phyloP scores from a whole-genome alignment of 2,329 filamentous ascomycete species.

The Fusarium sp. region DNA sequence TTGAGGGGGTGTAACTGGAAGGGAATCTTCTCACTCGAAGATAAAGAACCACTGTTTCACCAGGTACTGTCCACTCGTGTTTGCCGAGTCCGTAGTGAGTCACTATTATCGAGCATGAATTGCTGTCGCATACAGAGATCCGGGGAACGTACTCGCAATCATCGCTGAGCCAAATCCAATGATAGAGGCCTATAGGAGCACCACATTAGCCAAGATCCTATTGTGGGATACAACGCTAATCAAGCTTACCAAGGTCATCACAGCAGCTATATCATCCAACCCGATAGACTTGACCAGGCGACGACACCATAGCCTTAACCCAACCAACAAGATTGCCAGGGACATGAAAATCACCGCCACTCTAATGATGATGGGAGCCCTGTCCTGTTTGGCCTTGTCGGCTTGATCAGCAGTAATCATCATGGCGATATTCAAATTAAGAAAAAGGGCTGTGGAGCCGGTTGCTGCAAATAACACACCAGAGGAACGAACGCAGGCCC shows the following conservation, averaged over 20 bases:
- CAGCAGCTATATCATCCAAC: slow-evolving; percentile 19
- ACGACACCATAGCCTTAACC: slow-evolving; percentile 32
- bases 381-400: background rate
- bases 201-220: background rate
- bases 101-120: slow-evolving; percentile 28
- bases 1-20: rapidly evolving
- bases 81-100: slow-evolving; percentile 36
- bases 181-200: background rate
- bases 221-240: rapidly evolving
- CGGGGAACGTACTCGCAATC: slow-evolving; percentile 18
- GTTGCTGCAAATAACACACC: background rate
- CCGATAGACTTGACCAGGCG: slow-evolving; percentile 10
- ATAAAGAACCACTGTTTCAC: background rate
- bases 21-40: background rate
- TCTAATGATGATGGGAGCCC: background rate
- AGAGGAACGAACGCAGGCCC: background rate
- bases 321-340: slow-evolving; percentile 21
- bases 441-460: background rate
- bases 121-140: rapidly evolving
- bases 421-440: background rate
- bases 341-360: slow-evolving; percentile 14
- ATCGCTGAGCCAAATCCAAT: slow-evolving; percentile 30
- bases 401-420: background rate
- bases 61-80: slow-evolving; percentile 26
- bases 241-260: slow-evolving; percentile 19